A percentile compares a stretch with the other conserved stretches of the same genome.
These are phyloP conservation scores for Neofusicoccum kwambonambiense DNA, from an alignment of 2,329 filamentous ascomycete genomes.

Conservation along the genomic window DNA sequence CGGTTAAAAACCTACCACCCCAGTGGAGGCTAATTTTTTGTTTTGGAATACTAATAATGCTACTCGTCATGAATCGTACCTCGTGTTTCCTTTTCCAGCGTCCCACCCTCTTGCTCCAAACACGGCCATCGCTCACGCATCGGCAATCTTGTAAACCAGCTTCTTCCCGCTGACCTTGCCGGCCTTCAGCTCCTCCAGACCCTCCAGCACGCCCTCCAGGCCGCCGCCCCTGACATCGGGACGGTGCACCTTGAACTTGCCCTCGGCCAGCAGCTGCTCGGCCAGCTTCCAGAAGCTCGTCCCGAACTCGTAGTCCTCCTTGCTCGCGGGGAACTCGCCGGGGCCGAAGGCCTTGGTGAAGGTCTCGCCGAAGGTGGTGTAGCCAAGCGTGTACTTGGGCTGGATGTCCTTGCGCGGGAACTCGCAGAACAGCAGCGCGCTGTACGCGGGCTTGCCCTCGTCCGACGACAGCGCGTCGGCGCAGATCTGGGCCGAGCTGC, in stretches of 20 bases:
- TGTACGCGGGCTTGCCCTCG: conserved; percentile 33
- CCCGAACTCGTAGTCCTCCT: conserved; percentile 31
- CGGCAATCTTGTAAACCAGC: conserved; percentile 30
- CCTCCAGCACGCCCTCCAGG: conserved; percentile 31
- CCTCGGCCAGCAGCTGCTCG: conserved; percentile 27
- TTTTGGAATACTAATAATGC: neutral
- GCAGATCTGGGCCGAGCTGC: conserved; percentile 38
- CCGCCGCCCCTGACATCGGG: conserved; percentile 28
- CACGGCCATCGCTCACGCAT: neutral
- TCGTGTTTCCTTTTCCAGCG: neutral
- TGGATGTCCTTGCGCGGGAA: conserved; percentile 47
- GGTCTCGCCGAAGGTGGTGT: conserved; percentile 44
- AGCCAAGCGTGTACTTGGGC: conserved; percentile 41
- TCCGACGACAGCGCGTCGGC: conserved; percentile 39
- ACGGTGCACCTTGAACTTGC: conserved; percentile 35
- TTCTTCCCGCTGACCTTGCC: conserved; percentile 36
- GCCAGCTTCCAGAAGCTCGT: conserved; percentile 27
- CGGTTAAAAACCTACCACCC: too few species aligned
- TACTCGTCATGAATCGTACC: neutral
- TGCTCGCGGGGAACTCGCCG: conserved; percentile 20
- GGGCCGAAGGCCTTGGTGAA: conserved; percentile 25
- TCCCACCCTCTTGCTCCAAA: neutral
- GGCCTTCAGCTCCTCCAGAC: conserved; percentile 32
- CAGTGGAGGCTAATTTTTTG: neutral
- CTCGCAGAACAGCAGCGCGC: conserved; percentile 41